Evolutionary conservation across 192 early-diverging fungal genomes (phyloP).

Genomic region (Lobosporangium transversale): DNA sequence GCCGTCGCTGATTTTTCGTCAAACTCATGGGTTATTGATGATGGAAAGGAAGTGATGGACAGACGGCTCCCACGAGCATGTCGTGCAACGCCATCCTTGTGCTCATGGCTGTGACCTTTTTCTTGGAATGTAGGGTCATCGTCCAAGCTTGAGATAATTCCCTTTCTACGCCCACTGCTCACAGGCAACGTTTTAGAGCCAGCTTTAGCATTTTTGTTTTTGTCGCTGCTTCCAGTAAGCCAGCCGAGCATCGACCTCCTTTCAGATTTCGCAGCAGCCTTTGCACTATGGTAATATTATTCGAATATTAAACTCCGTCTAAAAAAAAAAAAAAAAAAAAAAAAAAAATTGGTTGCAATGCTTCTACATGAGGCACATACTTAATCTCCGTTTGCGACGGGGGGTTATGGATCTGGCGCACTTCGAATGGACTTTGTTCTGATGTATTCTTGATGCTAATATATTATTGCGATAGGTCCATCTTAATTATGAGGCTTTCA

Average conservation of each 20-base stretch:
- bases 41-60: slow-evolving; percentile 24
- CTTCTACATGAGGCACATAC: slow-evolving; percentile 5
- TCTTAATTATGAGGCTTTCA: no score
- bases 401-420: slow-evolving; percentile 31
- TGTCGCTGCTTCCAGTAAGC: slow-evolving; percentile 15
- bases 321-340: no score
- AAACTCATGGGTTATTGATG: slow-evolving; percentile 1
- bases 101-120: slow-evolving; percentile 4
- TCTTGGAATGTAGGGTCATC: slow-evolving; percentile 8
- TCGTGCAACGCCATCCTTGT: slow-evolving; percentile 24
- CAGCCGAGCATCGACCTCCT: slow-evolving; percentile 46
- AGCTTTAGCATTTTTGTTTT: slow-evolving; percentile 1
- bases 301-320: no score
- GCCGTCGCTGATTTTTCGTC: slow-evolving; percentile 15
- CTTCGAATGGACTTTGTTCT: slow-evolving; percentile 50
- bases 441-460: slow-evolving; percentile 32
- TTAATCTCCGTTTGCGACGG: slow-evolving; percentile 42
- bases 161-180: slow-evolving; percentile 41
- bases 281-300: slow-evolving; percentile 8
- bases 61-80: slow-evolving; percentile 31
- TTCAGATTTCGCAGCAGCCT: slow-evolving; percentile 33
- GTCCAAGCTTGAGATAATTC: slow-evolving; percentile 20
- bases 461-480: not conserved
- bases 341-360: no score
- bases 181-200: slow-evolving; percentile 40